phyloP scores from a whole-genome alignment of 1,284 basidiomycete genomes.

The Omphalotus olearius region DNA sequence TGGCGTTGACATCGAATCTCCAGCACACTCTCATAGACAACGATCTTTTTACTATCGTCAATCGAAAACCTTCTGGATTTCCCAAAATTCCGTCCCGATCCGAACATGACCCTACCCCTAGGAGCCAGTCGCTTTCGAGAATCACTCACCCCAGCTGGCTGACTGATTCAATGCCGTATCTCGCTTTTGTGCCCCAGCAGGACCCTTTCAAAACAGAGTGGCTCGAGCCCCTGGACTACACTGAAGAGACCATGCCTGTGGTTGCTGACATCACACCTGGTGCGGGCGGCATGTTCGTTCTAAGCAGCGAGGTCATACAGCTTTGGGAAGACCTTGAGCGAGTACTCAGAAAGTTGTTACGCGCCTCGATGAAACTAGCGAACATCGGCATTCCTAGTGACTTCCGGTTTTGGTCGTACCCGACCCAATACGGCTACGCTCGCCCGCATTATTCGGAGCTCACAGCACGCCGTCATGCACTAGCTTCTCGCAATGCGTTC shows the following conservation, averaged over 20 bases:
- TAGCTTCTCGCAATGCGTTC: background rate
- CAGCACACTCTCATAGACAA: too few relatives aligned
- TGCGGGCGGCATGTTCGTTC: background rate
- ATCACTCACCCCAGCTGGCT: background rate
- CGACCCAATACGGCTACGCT: background rate
- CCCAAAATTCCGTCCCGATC: too few relatives aligned
- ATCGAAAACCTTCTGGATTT: too few relatives aligned
- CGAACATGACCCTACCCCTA: background rate
- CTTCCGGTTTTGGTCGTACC: background rate
- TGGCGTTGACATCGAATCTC: too few relatives aligned
- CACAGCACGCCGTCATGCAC: background rate
- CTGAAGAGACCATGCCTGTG: background rate
- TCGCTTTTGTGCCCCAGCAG: background rate
- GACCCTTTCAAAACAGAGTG: slow-evolving; percentile 1
- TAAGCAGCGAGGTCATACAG: background rate
- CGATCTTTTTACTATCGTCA: too few relatives aligned
- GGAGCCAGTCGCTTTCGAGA: background rate
- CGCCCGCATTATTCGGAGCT: background rate
- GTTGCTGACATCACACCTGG: background rate
- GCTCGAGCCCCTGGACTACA: background rate
- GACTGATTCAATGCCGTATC: background rate
- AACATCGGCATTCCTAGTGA: background rate
- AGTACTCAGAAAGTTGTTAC: background rate
- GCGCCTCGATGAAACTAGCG: background rate
- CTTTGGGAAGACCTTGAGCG: background rate